phyloP scores from a whole-genome alignment of 805 yeast species.

The Candida ovalis region DNA sequence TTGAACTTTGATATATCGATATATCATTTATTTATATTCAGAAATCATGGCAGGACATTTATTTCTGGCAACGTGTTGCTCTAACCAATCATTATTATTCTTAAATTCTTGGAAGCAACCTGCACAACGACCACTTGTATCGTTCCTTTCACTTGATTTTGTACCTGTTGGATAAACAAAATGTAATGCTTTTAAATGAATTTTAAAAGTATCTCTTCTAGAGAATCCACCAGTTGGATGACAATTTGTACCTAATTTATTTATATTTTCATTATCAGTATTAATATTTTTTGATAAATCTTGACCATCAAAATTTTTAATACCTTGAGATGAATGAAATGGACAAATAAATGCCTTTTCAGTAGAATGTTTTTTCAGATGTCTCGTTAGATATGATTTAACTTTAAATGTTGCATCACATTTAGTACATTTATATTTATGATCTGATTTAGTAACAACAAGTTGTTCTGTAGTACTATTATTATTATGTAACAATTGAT shows the following conservation, averaged over 20 bases:
- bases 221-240: conserved; percentile 59
- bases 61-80: conserved; percentile 46
- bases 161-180: conserved; percentile 56
- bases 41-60: conserved; percentile 37
- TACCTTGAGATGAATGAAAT: conserved; percentile 32
- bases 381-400: conserved; percentile 53
- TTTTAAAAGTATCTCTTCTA: conserved; percentile 55
- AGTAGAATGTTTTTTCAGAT: conserved; percentile 47
- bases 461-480: neutral
- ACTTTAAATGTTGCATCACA: conserved; percentile 48
- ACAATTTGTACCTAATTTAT: conserved; percentile 35
- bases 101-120: conserved; percentile 50
- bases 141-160: conserved; percentile 40
- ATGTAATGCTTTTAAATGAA: conserved; percentile 54
- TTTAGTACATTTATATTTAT: conserved; percentile 40
- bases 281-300: conserved; percentile 8
- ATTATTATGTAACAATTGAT: neutral
- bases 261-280: neutral
- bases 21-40: conserved; percentile 21
- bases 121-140: conserved; percentile 47
- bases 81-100: conserved; percentile 50
- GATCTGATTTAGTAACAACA: neutral
- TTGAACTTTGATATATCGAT: too few relatives aligned
- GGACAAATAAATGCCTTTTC: conserved; percentile 55
- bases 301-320: conserved; percentile 11